phyloP scores from a whole-genome alignment of 1,284 basidiomycete species.

The Schizophyllum amplum region DNA sequence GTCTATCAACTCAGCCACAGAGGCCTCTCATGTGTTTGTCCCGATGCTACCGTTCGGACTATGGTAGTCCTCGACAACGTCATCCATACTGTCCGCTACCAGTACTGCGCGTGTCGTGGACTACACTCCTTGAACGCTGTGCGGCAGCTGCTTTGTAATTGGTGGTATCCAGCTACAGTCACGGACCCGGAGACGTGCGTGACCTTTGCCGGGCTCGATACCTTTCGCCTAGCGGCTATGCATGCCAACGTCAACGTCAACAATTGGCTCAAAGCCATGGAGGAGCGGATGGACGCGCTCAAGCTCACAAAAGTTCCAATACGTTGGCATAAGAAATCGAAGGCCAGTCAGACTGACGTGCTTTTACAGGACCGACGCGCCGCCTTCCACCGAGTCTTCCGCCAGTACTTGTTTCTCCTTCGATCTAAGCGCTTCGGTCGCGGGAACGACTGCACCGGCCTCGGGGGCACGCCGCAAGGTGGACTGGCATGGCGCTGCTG shows the following conservation, averaged over 20 bases:
- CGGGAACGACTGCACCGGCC: background rate
- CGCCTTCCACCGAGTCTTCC: constrained; percentile 1
- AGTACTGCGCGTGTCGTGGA: constrained; percentile 24
- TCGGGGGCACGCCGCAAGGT: background rate
- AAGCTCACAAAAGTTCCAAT: too few relatives aligned
- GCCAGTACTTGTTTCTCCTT: constrained; percentile 7
- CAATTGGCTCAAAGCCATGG: too few relatives aligned
- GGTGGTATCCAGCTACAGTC: constrained; percentile 17
- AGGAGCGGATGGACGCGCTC: too few relatives aligned
- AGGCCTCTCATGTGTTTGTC: constrained; percentile 7
- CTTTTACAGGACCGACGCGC: constrained; percentile 3
- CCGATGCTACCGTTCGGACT: constrained; percentile 1
- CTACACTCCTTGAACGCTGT: background rate
- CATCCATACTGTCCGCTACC: constrained; percentile 21
- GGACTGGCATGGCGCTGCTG: constrained; percentile 4
- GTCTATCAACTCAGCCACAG: constrained; percentile 18
- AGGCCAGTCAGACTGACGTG: too few relatives aligned
- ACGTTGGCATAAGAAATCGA: too few relatives aligned
- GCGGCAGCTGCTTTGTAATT: constrained; percentile 19
- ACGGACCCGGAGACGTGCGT: constrained; percentile 2
- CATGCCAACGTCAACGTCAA: constrained; percentile 6
- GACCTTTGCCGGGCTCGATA: constrained; percentile 10
- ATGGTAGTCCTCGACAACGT: constrained; percentile 23
- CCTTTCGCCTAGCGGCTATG: constrained; percentile 3
- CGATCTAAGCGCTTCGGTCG: constrained; percentile 5